Conservation (phyloP, 176 grass and related monocot genomes). For the Tuctoria greenei region DNA sequence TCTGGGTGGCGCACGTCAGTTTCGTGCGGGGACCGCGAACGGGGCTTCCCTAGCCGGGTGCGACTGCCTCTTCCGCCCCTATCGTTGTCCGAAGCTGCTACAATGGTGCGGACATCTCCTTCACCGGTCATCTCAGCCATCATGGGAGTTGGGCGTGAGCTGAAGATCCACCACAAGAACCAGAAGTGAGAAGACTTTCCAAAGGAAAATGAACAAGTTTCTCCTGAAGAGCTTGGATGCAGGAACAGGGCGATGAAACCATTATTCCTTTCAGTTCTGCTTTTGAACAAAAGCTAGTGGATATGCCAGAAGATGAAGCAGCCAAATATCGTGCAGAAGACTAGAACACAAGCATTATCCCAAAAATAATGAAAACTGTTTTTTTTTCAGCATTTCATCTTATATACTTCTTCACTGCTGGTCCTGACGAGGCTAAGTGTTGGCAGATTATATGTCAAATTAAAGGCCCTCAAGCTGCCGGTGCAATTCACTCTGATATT, state of each 20-base stretch:
- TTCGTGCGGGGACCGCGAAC: too few relatives aligned
- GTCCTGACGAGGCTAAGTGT: constrained; percentile 96
- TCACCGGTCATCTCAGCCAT: too few relatives aligned
- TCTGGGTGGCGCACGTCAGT: too few relatives aligned
- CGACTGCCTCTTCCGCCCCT: too few relatives aligned
- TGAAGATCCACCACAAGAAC: too few relatives aligned
- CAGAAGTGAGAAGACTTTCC: constrained; percentile 96
- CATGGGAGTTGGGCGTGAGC: too few relatives aligned
- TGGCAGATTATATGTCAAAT: constrained; percentile 93
- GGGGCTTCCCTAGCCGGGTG: too few relatives aligned
- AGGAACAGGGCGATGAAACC: constrained; percentile 89
- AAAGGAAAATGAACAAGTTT: constrained; percentile 99
- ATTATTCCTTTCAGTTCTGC: constrained; percentile 95
- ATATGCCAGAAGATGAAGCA: constrained; percentile 98
- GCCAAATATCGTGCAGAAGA: constrained; percentile 96
- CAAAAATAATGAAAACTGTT: constrained; percentile 98
- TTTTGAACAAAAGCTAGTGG: constrained; percentile 77
- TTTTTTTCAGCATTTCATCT: constrained; percentile 95
- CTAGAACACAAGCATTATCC: constrained; percentile 69
- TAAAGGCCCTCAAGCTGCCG: constrained; percentile 95
- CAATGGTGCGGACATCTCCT: too few relatives aligned
- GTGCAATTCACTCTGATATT: constrained; percentile 96
- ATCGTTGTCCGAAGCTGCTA: too few relatives aligned
- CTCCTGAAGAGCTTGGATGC: constrained; percentile 91
- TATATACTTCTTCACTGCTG: constrained; percentile 99